These are phyloP conservation scores for Rhododendron ovatum DNA, from an alignment of 148 eudicot genomes.

Conservation along the genomic window DNA sequence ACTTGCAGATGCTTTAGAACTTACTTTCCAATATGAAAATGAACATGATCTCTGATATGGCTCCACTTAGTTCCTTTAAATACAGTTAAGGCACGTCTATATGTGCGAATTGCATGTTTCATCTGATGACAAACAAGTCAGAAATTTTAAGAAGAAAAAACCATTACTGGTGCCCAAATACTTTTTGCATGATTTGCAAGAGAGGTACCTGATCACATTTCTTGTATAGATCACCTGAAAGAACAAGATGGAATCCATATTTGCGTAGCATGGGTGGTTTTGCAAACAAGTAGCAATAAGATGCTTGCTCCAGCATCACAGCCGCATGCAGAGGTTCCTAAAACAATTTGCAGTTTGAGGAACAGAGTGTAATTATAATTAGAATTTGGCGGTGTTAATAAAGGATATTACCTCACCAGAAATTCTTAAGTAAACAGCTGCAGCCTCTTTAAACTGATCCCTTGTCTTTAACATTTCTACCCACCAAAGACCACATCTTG, in stretches of 20 bases:
- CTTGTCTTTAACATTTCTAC: conserved; percentile 89
- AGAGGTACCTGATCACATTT: conserved; percentile 83
- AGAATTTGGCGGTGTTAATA: neutral
- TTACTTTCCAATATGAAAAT: conserved; percentile 94
- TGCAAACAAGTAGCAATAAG: conserved; percentile 82
- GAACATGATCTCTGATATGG: conserved; percentile 82
- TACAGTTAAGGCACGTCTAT: conserved; percentile 80
- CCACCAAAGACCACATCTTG: conserved; percentile 99
- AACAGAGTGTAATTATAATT: neutral
- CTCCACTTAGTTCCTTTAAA: conserved; percentile 84
- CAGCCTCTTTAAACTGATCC: conserved; percentile 86
- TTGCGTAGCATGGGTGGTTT: conserved; percentile 88
- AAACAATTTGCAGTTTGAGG: conserved; percentile 24
- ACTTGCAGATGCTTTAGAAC: conserved; percentile 19
- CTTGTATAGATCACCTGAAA: conserved; percentile 82
- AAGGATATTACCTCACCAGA: conserved; percentile 91
- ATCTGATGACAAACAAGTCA: conserved; percentile 46
- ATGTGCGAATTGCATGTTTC: conserved; percentile 89
- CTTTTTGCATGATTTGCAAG: neutral
- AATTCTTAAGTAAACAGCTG: conserved; percentile 83
- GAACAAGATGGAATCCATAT: conserved; percentile 97
- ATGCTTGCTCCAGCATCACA: conserved; percentile 97
- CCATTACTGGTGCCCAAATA: neutral
- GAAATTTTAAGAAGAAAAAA: conserved; percentile 13
- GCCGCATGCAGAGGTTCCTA: conserved; percentile 92